Conservation (phyloP, 2,329 filamentous ascomycete species). For the Xenoacremonium recifei region DNA sequence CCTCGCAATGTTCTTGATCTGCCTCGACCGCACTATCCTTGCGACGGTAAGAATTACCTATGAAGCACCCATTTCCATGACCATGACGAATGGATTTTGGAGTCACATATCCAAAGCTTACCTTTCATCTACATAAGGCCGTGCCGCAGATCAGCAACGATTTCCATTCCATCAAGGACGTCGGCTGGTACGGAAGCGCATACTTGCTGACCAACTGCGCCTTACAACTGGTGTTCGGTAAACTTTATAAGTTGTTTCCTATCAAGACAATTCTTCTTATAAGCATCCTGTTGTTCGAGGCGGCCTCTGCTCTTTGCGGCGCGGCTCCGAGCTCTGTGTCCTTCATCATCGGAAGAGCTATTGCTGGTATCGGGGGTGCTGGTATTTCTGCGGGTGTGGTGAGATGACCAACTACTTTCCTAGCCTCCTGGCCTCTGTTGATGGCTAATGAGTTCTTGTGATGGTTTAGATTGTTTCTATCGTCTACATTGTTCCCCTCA, state of each 20-base stretch:
- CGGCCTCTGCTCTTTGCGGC: conserved; percentile 30
- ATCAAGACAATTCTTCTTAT: conserved; percentile 20
- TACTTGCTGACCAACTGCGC: conserved; percentile 29
- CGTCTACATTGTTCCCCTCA: conserved; percentile 12
- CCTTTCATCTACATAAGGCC: conserved; percentile 6
- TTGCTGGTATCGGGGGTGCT: conserved; percentile 48
- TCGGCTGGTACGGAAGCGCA: conserved; percentile 30
- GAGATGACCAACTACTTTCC: conserved; percentile 13
- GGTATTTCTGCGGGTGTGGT: conserved; percentile 50
- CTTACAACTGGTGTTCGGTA: conserved; percentile 30
- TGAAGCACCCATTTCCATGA: neutral
- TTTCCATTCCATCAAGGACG: conserved; percentile 26
- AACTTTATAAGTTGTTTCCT: conserved; percentile 26
- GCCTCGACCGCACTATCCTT: conserved; percentile 3
- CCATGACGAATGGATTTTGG: neutral
- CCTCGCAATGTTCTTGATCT: conserved; percentile 1
- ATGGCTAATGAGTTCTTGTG: neutral
- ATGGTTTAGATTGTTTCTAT: conserved; percentile 4
- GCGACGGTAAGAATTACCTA: neutral
- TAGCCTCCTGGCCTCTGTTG: conserved; percentile 46
- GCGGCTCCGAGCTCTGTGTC: conserved; percentile 38
- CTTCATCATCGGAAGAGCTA: conserved; percentile 50
- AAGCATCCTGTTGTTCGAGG: conserved; percentile 19
- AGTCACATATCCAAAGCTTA: neutral
- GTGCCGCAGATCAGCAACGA: conserved; percentile 28